Evolutionary conservation across 2,329 filamentous ascomycete species (phyloP).

Genomic region (Teratosphaeria pseudoeucalypti): DNA sequence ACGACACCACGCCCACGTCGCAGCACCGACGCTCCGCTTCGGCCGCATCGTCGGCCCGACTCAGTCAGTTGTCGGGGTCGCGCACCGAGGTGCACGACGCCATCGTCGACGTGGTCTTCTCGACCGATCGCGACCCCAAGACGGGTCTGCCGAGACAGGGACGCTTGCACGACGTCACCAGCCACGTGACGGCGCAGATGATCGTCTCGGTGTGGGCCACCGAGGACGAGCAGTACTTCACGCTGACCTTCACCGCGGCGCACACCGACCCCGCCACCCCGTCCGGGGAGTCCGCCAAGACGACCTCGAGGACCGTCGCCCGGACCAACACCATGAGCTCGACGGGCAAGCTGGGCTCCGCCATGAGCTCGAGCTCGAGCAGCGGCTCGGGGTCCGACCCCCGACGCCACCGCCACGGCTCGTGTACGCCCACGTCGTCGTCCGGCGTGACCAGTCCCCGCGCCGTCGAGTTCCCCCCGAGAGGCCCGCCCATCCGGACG

Average conservation of each 20-base stretch:
- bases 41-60: conserved; percentile 2
- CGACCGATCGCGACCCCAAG: conserved; percentile 33
- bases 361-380: conserved; percentile 25
- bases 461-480: conserved; percentile 50
- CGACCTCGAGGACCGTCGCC: conserved; percentile 32
- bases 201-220: conserved; percentile 68
- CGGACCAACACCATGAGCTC: conserved; percentile 29
- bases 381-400: conserved; percentile 11
- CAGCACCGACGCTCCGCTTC: conserved; percentile 14
- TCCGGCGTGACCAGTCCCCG: conserved; percentile 42
- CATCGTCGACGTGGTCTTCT: conserved; percentile 58
- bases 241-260: conserved; percentile 61
- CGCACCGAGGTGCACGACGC: conserved; percentile 46
- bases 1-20: conserved; percentile 11
- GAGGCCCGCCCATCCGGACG: conserved; percentile 52
- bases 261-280: conserved; percentile 4
- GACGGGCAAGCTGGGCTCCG: conserved; percentile 29
- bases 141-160: conserved; percentile 30
- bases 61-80: conserved; percentile 20
- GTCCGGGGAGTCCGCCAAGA: conserved; percentile 8
- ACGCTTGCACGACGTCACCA: conserved; percentile 9
- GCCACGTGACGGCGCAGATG: conserved; percentile 56
- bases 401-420: neutral
- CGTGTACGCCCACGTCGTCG: conserved; percentile 3
- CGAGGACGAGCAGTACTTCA: conserved; percentile 58